Conservation (phyloP, 805 yeast species). For the Kodamaea sagamina region DNA sequence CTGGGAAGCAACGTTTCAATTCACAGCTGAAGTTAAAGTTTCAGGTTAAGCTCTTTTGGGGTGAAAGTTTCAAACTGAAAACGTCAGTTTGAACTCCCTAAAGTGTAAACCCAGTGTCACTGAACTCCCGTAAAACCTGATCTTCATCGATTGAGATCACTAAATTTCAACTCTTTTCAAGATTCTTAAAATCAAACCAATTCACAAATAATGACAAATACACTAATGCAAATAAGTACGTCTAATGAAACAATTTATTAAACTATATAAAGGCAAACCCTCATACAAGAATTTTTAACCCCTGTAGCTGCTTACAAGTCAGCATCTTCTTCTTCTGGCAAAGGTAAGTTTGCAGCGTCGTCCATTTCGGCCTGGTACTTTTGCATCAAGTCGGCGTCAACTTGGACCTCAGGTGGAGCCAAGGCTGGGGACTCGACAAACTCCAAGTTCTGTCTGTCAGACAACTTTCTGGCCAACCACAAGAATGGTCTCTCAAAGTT, state of each 20-base stretch:
- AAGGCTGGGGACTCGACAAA: slow-evolving; percentile 99
- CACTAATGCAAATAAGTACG: background rate
- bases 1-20: too few species aligned
- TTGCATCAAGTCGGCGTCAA: slow-evolving; percentile 94
- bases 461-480: slow-evolving; percentile 99
- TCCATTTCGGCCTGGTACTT: slow-evolving; percentile 99
- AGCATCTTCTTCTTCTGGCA: slow-evolving; percentile 99
- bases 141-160: too few species aligned
- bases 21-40: too few species aligned
- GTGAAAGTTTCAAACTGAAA: too few species aligned
- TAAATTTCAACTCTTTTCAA: too few species aligned
- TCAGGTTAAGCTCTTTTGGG: too few species aligned
- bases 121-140: too few species aligned
- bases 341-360: slow-evolving; percentile 98
- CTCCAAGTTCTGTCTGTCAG: slow-evolving; percentile 97
- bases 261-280: slow-evolving; percentile 10
- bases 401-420: slow-evolving; percentile 99
- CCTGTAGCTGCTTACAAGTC: slow-evolving; percentile 66
- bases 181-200: too few species aligned
- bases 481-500: slow-evolving; percentile 99
- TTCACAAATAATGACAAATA: background rate
- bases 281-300: slow-evolving; percentile 1
- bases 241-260: slow-evolving; percentile 5
- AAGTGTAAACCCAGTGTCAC: too few species aligned
- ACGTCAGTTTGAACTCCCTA: too few species aligned